phyloP scores from a whole-genome alignment of 2,329 filamentous ascomycete genomes.

The Phialophora expanda region DNA sequence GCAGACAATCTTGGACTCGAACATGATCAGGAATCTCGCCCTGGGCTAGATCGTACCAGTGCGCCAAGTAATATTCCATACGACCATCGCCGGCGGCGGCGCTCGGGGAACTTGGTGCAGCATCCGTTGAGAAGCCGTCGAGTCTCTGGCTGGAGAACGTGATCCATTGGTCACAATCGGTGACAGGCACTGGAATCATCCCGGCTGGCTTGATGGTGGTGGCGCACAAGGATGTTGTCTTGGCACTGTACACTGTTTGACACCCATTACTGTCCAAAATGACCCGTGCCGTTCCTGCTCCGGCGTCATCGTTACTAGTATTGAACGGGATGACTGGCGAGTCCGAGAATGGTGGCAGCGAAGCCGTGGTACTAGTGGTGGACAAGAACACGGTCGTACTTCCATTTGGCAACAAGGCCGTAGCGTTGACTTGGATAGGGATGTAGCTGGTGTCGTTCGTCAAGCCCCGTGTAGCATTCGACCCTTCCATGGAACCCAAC shows the following conservation, averaged over 20 bases:
- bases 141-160: constrained; percentile 37
- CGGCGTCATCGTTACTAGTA: not conserved
- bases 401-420: constrained; percentile 33
- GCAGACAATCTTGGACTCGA: constrained; percentile 30
- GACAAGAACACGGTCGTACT: constrained; percentile 32
- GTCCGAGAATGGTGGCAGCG: not conserved
- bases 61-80: constrained; percentile 33
- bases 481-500: not conserved
- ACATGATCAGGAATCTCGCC: constrained; percentile 28
- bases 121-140: constrained; percentile 15
- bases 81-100: constrained; percentile 7
- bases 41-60: constrained; percentile 34
- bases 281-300: constrained; percentile 24
- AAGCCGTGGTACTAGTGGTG: constrained; percentile 8
- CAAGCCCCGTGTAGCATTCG: not conserved
- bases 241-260: constrained; percentile 35
- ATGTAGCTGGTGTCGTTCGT: constrained; percentile 1
- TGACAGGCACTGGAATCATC: constrained; percentile 32
- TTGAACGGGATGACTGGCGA: not conserved
- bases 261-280: constrained; percentile 34
- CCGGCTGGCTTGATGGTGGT: constrained; percentile 32
- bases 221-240: constrained; percentile 31
- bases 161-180: constrained; percentile 37
- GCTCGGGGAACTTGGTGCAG: not conserved
- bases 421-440: constrained; percentile 30